Evolutionary conservation across 2,329 filamentous ascomycete genomes (phyloP), one percentile per base, ranked within the genome.

Genomic region (Madurella mycetomatis): DNA sequence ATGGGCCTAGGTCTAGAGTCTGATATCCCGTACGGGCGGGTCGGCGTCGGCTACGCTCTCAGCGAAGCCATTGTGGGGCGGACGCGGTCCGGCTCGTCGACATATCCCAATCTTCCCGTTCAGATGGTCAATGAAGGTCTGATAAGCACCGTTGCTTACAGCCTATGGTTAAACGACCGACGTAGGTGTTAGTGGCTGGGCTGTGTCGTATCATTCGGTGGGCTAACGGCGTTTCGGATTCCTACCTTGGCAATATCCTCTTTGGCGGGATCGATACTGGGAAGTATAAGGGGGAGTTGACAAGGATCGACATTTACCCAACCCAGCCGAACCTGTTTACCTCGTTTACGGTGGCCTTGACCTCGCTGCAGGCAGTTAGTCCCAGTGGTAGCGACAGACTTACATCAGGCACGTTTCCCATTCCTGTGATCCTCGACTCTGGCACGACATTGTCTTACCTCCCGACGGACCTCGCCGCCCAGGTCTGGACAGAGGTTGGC

Each of bases 251-350:
- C 37, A 86, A 75, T 61, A 85, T 92, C 56, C 74, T 92, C 1
- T 94, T 92, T 61, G 89, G 89, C 40, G 89, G 87, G n/a, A 83
- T 92, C 55, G 88, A 92, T 66, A 88, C 82, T 0, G 80, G 78
- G 55, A 92, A 92, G 66, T 94, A 84, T 70, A 67, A 75, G 0
- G 88, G 87, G 46, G 69, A 80, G 2, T 75, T 92, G 32, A 76
- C 77, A 44, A 80, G 77, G 5, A 74, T 91, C 30, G 76, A 85
- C 15, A 75, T 90, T 56, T 73, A 83, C 62, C 67, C 54, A 67
- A 73, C 46, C 59, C 67, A 49, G 74, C 63, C 31, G 48, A 47
- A 59, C 62, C 50, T 32, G 5, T 77, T 72, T 55, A 72, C 70
- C 19, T 73, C 79, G 8, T 81, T 82, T 56, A 64, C 69, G 4